These are phyloP conservation scores for Colletotrichum spinosum DNA, from an alignment of 2,329 filamentous ascomycete species.

Conservation along the genomic window DNA sequence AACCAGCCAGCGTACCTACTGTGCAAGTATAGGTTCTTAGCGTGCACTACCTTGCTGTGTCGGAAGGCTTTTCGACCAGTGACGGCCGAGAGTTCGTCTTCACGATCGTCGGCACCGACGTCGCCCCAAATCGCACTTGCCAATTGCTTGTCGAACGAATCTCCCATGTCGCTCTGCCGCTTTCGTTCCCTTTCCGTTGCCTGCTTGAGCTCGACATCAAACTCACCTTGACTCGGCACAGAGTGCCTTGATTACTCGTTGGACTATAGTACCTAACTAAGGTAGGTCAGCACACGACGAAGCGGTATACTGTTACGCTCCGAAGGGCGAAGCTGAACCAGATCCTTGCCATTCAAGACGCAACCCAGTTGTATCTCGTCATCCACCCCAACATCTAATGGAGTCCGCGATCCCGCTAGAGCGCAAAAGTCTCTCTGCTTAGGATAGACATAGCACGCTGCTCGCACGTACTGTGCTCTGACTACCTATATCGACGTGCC, in stretches of 20 bases:
- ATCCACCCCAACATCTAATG: neutral
- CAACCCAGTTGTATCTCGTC: too few relatives aligned
- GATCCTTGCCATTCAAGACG: neutral
- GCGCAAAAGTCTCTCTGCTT: conserved; percentile 2
- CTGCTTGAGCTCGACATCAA: neutral
- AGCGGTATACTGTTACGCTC: neutral
- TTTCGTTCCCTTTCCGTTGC: conserved; percentile 9
- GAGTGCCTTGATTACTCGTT: too few relatives aligned
- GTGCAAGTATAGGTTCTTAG: too few relatives aligned
- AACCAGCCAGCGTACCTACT: conserved; percentile 7
- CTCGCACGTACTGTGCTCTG: too few relatives aligned
- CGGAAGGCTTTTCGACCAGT: conserved; percentile 1
- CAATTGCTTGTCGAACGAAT: conserved; percentile 9
- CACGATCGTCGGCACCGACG: conserved; percentile 36
- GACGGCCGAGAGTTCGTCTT: conserved; percentile 27
- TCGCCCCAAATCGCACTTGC: conserved; percentile 24
- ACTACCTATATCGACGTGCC: neutral
- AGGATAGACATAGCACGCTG: conserved; percentile 1
- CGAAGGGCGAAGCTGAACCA: neutral
- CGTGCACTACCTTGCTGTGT: too few relatives aligned
- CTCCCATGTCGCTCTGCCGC: conserved; percentile 23
- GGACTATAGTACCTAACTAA: too few relatives aligned
- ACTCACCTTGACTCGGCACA: too few relatives aligned
- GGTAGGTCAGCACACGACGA: too few relatives aligned
- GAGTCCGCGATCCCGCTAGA: conserved; percentile 15